Percentiles rank a stretch among this genome's conserved stretches.
phyloP scores from a whole-genome alignment of 129 eudicot genomes.

The Arctium lappa region DNA sequence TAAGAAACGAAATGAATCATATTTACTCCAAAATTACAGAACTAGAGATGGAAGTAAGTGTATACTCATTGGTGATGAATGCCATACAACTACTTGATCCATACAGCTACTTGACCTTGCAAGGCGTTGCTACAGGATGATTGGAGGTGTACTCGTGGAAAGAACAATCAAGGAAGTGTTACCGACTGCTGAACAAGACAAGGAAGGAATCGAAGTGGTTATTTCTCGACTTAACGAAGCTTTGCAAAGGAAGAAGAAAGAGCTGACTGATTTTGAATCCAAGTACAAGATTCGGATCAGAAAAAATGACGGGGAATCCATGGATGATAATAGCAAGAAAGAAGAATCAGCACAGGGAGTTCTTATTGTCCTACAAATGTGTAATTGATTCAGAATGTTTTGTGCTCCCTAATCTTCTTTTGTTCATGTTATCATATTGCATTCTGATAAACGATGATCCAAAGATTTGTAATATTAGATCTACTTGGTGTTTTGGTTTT shows the following conservation, averaged over 20 bases:
- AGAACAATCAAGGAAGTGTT: constrained; percentile 85
- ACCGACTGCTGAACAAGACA: constrained; percentile 85
- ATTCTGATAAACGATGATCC: neutral
- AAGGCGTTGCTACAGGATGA: constrained; percentile 86
- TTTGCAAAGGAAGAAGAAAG: constrained; percentile 80
- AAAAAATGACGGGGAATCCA: too few species aligned
- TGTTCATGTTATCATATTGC: constrained; percentile 6
- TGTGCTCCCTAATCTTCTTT: constrained; percentile 8
- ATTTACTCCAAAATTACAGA: constrained; percentile 89
- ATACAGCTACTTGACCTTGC: constrained; percentile 81
- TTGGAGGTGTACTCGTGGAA: constrained; percentile 95
- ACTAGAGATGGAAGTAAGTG: constrained; percentile 95
- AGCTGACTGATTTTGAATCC: constrained; percentile 72
- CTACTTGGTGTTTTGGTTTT: too few species aligned
- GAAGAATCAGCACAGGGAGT: constrained; percentile 97
- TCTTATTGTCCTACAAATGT: constrained; percentile 77
- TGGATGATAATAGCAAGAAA: too few species aligned
- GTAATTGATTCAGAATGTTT: constrained; percentile 3
- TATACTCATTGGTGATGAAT: constrained; percentile 78
- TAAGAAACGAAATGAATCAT: constrained; percentile 79
- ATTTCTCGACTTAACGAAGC: constrained; percentile 75
- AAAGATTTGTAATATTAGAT: too few species aligned
- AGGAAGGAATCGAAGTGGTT: constrained; percentile 89
- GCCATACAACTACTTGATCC: too few species aligned
- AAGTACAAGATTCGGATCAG: constrained; percentile 85